Conservation (phyloP, 2,329 filamentous ascomycete genomes). For the Xylaria multiplex region DNA sequence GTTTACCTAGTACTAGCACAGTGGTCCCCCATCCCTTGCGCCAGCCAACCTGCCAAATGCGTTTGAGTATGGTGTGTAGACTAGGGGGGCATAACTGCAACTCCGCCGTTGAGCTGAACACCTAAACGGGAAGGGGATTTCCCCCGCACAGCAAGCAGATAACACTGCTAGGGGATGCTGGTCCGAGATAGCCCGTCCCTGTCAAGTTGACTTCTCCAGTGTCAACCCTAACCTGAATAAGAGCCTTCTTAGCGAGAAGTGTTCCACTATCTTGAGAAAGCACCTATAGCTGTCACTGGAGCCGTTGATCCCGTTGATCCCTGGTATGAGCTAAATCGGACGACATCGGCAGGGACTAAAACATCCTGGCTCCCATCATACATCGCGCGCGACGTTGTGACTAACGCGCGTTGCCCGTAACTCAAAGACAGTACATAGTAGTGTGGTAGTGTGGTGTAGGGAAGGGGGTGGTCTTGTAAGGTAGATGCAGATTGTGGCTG, state of each 20-base stretch:
- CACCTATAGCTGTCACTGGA: constrained; percentile 19
- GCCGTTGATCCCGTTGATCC: constrained; percentile 34
- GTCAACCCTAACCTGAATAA: constrained; percentile 31
- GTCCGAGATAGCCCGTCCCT: constrained; percentile 25
- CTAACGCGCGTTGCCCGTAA: constrained; percentile 13
- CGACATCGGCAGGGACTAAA: constrained; percentile 28
- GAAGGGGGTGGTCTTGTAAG: constrained; percentile 25
- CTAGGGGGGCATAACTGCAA: constrained; percentile 15
- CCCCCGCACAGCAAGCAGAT: constrained; percentile 23
- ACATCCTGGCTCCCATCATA: constrained; percentile 31
- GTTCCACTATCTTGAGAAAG: constrained; percentile 27
- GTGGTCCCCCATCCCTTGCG: constrained; percentile 8
- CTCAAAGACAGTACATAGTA: constrained; percentile 1
- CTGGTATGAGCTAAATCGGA: constrained; percentile 35
- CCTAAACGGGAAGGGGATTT: constrained; percentile 28
- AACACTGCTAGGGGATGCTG: constrained; percentile 17
- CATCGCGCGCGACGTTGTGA: not conserved
- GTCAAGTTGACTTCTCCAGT: constrained; percentile 15
- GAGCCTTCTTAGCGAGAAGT: constrained; percentile 28
- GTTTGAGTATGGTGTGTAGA: constrained; percentile 22
- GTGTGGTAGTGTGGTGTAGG: constrained; percentile 1
- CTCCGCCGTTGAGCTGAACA: constrained; percentile 31
- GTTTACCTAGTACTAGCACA: constrained; percentile 1
- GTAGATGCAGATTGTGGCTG: constrained; percentile 37
- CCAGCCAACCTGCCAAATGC: constrained; percentile 27